Evolutionary conservation across 306 rosid genomes (phyloP), one percentile per base, ranked within the genome.

Genomic region (Vicia villosa): DNA sequence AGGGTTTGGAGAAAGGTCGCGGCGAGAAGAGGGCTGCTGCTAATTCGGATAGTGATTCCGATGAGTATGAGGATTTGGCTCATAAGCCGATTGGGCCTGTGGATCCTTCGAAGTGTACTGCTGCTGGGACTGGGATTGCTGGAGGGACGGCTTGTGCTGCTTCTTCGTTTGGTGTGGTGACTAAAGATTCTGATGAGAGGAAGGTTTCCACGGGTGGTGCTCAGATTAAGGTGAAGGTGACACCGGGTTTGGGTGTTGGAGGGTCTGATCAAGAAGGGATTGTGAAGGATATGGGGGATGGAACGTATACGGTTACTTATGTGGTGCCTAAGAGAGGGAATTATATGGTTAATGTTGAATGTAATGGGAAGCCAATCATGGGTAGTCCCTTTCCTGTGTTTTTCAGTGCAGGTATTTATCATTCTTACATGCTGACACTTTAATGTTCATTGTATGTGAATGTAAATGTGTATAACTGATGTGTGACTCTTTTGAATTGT

Each of bases 311-410:
- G 2, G 86, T 95, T 24, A 87, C 96, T 37, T 95, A 95, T 79
- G 97, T 91, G 66, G 99, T 91, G 74, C 97, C 96, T 0, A 95
- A 91, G 74, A 82, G 97, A 77, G 97, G 99, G 85, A 95, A 89
- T 82, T 95, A 95, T 69, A 95, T 95, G 99, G 96, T 95, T 52
- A 81, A 63, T 67, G 80, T 91, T 70, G 99, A 95, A 60, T 91
- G 97, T 54, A 95, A 86, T 78, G 97, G 96, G 73, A 95, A 78
- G 74, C 86, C 97, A 36, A 91, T 95, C 79, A 83, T 89, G 97
- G 99, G 99, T 46, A 95, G 97, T 58, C 97, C 97, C 0, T 95
- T 95, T 77, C 99, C 99, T 1, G 99, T 95, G 74, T 95, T 95
- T 83, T 95, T 95, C 77, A 95, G 97, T 89, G 92, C 94, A 89